Base-by-base conservation (phyloP, 1,284 basidiomycete species). In the Ceratobasidium sp. region DNA sequence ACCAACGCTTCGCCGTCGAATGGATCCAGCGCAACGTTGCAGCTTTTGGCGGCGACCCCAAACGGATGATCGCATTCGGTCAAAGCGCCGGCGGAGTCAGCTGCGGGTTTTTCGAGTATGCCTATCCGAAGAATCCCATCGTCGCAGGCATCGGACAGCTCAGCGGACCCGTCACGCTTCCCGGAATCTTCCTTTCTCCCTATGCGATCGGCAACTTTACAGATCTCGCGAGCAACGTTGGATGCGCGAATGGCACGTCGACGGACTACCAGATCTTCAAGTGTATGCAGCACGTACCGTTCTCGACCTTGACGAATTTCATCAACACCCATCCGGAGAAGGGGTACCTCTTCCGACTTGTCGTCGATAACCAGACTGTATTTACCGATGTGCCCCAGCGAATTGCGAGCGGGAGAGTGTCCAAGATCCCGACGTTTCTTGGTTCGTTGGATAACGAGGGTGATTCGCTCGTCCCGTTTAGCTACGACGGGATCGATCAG, bases 21-120 rank as follows among this genome's bases (percentile, higher is more conserved):
- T 89, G 88, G 88, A 85, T 89, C 0, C 84, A 86, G 50, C 65
- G 84, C 73, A 85, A 88, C 79, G 86, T 88, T 69, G 80, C 81
- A 44, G 81, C 82, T 1, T 88, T 88, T 77, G 88, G 88, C 1
- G 88, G 88, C 38, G 84, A 88, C 80, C 80, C 82, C 13, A 77
- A 79, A 56, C 82, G 82, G 15, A 80, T 83, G 56, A 82, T 82
- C 3, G 78, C 79, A 0, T 83, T 82, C 28, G 83, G 83, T 64
- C 81, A 83, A 50, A 78, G 77, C 57, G 77, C 77, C 2, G 77
- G 77, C 1, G 65, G 70, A 3, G 26, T 66, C 12, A 73, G 69
- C 23, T 48, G 33, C 20, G 77, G 50, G 48, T 57, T 57, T 28
- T 61, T 48, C 12, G 23, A 56, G 26, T 78, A 28, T 61, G 71